A percentile compares a stretch with the other conserved stretches of the same genome.
phyloP scores from a whole-genome alignment of 805 yeast species.

The Starmerella gropengiesseri region DNA sequence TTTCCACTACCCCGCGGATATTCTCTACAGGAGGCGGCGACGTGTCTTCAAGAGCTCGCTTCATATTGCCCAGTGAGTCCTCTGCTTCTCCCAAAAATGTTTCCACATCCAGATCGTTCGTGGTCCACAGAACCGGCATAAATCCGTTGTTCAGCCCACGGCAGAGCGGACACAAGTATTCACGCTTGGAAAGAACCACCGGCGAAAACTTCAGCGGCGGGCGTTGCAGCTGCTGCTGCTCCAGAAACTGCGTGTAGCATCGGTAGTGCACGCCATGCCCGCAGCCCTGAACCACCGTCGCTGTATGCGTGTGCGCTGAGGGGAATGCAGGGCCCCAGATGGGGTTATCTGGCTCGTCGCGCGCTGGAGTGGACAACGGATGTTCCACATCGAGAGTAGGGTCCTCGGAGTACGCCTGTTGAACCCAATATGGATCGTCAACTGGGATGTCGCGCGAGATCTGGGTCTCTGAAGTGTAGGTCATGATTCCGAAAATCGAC shows the following conservation, averaged over 20 bases:
- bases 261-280: slow-evolving; percentile 88
- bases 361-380: slow-evolving; percentile 11
- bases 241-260: slow-evolving; percentile 58
- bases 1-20: not conserved
- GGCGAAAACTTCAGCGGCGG: slow-evolving; percentile 53
- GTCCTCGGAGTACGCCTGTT: slow-evolving; percentile 31
- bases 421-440: slow-evolving; percentile 52
- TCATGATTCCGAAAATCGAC: slow-evolving; percentile 66
- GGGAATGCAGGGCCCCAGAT: slow-evolving; percentile 61
- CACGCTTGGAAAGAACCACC: slow-evolving; percentile 57
- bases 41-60: not conserved
- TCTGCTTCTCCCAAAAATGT: slow-evolving; percentile 7
- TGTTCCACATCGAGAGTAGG: slow-evolving; percentile 19
- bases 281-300: slow-evolving; percentile 55
- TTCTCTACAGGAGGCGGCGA: not conserved
- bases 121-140: slow-evolving; percentile 58
- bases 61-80: slow-evolving; percentile 7
- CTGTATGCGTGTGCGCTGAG: slow-evolving; percentile 12
- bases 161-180: slow-evolving; percentile 83
- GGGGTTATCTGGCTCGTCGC: slow-evolving; percentile 33
- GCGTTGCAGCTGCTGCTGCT: slow-evolving; percentile 20
- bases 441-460: slow-evolving; percentile 56
- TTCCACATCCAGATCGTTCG: slow-evolving; percentile 30
- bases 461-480: slow-evolving; percentile 30
- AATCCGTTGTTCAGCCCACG: slow-evolving; percentile 76